phyloP scores from a whole-genome alignment of 352 stramenopile species.

The Phytophthora chlamydospora region DNA sequence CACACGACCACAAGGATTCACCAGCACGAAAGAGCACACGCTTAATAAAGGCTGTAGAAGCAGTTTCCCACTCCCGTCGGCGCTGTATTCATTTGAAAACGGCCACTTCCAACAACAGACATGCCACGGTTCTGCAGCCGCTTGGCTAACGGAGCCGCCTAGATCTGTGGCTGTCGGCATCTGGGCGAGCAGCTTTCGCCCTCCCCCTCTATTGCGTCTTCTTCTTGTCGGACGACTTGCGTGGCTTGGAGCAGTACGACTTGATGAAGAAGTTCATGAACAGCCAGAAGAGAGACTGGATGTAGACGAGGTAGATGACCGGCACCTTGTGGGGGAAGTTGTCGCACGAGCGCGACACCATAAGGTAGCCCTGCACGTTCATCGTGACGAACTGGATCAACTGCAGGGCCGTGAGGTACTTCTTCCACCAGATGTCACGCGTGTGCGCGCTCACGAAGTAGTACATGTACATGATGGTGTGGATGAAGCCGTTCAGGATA shows the following conservation, averaged over 20 bases:
- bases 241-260: conserved; percentile 87
- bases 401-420: conserved; percentile 95
- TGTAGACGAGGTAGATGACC: conserved; percentile 95
- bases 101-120: conserved; percentile 15
- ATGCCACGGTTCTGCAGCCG: neutral
- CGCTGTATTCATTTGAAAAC: conserved; percentile 34
- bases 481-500: conserved; percentile 97
- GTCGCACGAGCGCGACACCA: conserved; percentile 89
- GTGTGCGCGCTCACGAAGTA: conserved; percentile 98
- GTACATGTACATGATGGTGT: conserved; percentile 99
- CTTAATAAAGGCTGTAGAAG: conserved; percentile 14
- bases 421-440: conserved; percentile 98
- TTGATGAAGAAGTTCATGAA: conserved; percentile 98
- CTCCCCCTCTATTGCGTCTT: conserved; percentile 54
- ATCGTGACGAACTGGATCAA: conserved; percentile 94
- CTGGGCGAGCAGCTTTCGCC: conserved; percentile 11
- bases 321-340: conserved; percentile 82
- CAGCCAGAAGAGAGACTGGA: conserved; percentile 78
- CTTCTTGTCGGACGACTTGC: conserved; percentile 50
- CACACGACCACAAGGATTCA: conserved; percentile 7
- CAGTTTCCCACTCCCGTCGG: conserved; percentile 1
- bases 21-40: conserved; percentile 1
- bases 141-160: neutral
- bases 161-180: neutral
- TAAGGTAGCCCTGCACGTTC: conserved; percentile 79